Conservation (phyloP, 192 early-diverging fungal species). For the Rhizoclosmatium sp. region DNA sequence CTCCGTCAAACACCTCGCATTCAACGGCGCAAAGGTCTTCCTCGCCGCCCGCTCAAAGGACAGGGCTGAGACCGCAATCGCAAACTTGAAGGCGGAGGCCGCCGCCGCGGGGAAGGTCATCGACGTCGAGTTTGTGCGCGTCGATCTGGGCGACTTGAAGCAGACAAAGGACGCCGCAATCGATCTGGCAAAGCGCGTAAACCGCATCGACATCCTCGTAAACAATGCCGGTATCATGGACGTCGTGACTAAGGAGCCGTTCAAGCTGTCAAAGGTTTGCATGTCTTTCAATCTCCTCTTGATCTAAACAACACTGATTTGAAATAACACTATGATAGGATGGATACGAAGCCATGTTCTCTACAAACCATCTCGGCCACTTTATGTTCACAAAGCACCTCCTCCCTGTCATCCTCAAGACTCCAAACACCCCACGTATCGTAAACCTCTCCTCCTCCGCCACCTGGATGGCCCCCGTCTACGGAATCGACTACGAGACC, state of each 20-base stretch:
- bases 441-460: constrained; percentile 38
- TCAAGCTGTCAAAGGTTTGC: neutral
- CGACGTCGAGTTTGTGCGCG: constrained; percentile 37
- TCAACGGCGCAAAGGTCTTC: constrained; percentile 31
- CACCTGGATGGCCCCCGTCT: neutral
- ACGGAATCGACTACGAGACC: constrained; percentile 31
- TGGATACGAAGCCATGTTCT: constrained; percentile 36
- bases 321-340: constrained; percentile 20
- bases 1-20: constrained; percentile 32
- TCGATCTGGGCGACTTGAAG: constrained; percentile 48
- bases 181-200: neutral
- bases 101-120: constrained; percentile 28
- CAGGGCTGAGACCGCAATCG: constrained; percentile 35
- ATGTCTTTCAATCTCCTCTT: neutral
- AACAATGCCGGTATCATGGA: constrained; percentile 35
- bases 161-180: neutral
- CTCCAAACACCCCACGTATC: constrained; percentile 17
- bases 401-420: constrained; percentile 31
- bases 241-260: neutral
- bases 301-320: constrained; percentile 38
- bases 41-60: constrained; percentile 34
- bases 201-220: constrained; percentile 16
- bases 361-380: constrained; percentile 45
- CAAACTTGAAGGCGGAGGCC: constrained; percentile 24
- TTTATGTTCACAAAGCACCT: constrained; percentile 38